phyloP scores from a whole-genome alignment of 768 basidiomycete genomes.

The Podaxis carcinomalis region DNA sequence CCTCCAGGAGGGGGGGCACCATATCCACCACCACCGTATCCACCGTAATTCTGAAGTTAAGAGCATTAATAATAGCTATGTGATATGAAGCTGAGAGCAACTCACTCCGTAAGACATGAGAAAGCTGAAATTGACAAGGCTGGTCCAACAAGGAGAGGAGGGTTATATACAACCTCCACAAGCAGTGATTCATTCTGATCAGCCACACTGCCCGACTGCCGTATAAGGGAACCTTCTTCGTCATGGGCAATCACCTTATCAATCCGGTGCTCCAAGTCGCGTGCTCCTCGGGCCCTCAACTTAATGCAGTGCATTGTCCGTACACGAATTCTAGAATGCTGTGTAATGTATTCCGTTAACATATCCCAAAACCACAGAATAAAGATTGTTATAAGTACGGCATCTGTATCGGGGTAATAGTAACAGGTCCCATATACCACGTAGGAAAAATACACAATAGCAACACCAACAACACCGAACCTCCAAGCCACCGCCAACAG shows the following conservation, averaged over 20 bases:
- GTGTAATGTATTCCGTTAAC: not conserved
- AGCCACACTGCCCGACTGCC: not conserved
- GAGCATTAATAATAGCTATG: not conserved
- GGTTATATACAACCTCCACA: not conserved
- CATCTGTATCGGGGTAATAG: not conserved
- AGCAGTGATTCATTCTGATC: not conserved
- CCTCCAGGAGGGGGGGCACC: conserved; percentile 18
- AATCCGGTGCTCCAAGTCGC: not conserved
- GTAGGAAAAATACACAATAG: not conserved
- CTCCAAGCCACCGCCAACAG: not conserved
- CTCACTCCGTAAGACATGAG: conserved; percentile 34
- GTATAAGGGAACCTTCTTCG: not conserved
- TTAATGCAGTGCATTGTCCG: not conserved
- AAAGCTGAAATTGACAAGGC: not conserved
- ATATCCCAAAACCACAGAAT: not conserved
- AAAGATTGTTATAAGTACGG: not conserved
- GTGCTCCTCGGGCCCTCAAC: not conserved
- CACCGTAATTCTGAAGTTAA: conserved; percentile 10
- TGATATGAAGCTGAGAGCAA: not conserved
- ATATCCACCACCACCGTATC: conserved; percentile 20
- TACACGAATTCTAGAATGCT: not conserved
- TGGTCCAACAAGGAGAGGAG: not conserved
- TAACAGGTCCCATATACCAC: not conserved
- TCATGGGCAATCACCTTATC: not conserved
- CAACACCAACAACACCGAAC: not conserved